Evolutionary conservation across 352 stramenopile genomes (phyloP).

Genomic region (Phytophthora sp.): DNA sequence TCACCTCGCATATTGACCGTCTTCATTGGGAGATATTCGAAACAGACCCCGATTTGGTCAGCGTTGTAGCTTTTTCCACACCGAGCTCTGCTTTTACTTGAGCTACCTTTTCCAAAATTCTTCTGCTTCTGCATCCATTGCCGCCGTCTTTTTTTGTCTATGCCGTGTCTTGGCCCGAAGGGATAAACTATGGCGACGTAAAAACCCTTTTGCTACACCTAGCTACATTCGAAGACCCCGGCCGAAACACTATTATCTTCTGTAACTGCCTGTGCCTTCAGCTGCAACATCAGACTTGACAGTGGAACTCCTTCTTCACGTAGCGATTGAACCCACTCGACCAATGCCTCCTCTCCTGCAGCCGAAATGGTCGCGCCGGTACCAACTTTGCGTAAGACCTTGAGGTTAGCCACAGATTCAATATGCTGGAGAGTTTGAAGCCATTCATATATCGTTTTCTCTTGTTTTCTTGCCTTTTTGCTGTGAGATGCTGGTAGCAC

Average conservation of each 20-base stretch:
- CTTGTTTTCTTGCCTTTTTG: background rate
- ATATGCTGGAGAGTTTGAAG: too few species aligned
- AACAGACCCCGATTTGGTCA: too few species aligned
- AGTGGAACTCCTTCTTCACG: too few species aligned
- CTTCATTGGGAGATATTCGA: too few species aligned
- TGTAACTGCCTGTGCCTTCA: background rate
- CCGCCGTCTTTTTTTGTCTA: background rate
- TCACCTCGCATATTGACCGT: too few species aligned
- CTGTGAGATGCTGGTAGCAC: background rate
- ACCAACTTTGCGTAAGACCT: background rate
- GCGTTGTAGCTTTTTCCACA: too few species aligned
- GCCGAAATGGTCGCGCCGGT: background rate
- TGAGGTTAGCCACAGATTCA: background rate
- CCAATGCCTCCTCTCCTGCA: background rate
- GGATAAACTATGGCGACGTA: background rate
- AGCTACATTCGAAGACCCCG: background rate
- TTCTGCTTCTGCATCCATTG: conserved; percentile 3
- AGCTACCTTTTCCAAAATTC: conserved; percentile 5
- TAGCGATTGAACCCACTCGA: too few species aligned
- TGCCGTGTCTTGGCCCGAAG: conserved; percentile 1
- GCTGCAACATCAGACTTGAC: conserved; percentile 1
- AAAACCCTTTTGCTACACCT: conserved; percentile 9
- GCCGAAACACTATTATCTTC: conserved; percentile 5
- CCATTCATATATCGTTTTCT: background rate
- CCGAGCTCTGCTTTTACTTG: conserved; percentile 7